Conservation (phyloP, 352 stramenopile species). For the Phytophthora cajani region DNA sequence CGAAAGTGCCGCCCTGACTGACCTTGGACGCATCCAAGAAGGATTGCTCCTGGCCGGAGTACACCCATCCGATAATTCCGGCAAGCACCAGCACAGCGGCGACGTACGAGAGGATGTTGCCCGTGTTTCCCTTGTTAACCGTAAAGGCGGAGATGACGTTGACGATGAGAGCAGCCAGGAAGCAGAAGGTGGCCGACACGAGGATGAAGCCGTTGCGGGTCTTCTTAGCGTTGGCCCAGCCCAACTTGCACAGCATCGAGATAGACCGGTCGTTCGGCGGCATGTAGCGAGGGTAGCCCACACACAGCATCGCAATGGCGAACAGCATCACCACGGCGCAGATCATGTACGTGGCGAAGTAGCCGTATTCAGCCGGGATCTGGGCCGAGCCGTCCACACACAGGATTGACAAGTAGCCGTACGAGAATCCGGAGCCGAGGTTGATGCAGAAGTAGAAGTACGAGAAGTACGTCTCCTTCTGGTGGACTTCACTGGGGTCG, state of each 20-base stretch:
- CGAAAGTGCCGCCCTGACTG: conserved; percentile 39
- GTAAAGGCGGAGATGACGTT: conserved; percentile 59
- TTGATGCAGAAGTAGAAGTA: conserved; percentile 69
- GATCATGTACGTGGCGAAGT: conserved; percentile 79
- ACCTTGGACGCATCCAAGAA: conserved; percentile 52
- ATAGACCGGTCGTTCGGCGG: conserved; percentile 44
- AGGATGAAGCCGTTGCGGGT: conserved; percentile 38
- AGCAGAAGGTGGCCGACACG: conserved; percentile 27
- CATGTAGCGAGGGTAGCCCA: conserved; percentile 52
- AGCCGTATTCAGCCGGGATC: conserved; percentile 78
- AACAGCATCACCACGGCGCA: conserved; percentile 50
- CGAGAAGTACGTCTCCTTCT: conserved; percentile 57
- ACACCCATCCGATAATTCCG: conserved; percentile 50
- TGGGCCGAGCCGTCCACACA: conserved; percentile 70
- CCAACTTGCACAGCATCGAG: conserved; percentile 47
- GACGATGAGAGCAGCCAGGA: conserved; percentile 42
- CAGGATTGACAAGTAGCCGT: conserved; percentile 76
- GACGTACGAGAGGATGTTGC: conserved; percentile 49
- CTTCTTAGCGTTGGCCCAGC: conserved; percentile 26
- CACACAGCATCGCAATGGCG: conserved; percentile 43
- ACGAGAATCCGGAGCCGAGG: conserved; percentile 72
- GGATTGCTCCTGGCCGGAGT: conserved; percentile 40
- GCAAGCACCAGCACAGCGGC: conserved; percentile 35
- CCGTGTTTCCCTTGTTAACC: conserved; percentile 23
- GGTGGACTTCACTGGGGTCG: conserved; percentile 44